Evolutionary conservation across 169 alveolate species (phyloP).

Genomic region (Plasmodium malariae): DNA sequence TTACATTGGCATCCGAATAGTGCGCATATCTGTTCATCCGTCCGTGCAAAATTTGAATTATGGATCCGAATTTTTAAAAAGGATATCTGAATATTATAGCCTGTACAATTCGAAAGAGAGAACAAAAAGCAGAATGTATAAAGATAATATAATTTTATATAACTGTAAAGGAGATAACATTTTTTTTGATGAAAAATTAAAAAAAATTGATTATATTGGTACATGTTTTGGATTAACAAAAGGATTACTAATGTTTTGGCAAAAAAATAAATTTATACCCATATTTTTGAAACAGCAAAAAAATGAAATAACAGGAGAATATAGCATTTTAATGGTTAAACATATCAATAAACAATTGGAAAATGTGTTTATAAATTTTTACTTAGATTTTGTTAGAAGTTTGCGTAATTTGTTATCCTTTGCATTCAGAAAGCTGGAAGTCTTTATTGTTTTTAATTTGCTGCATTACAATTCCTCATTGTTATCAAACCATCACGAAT

Average conservation of each 20-base stretch:
- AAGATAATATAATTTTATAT: constrained; percentile 25
- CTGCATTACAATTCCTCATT: constrained; percentile 10
- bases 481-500: not conserved
- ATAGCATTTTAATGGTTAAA: constrained; percentile 93
- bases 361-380: constrained; percentile 27
- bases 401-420: constrained; percentile 34
- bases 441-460: constrained; percentile 46
- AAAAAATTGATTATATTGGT: constrained; percentile 95
- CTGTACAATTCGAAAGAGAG: constrained; percentile 58
- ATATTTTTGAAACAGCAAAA: constrained; percentile 95
- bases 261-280: constrained; percentile 93
- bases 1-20: constrained; percentile 92
- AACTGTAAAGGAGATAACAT: constrained; percentile 76
- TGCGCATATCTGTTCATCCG: constrained; percentile 99
- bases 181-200: constrained; percentile 67
- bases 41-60: constrained; percentile 97
- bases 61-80: constrained; percentile 95
- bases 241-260: constrained; percentile 95
- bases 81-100: constrained; percentile 45
- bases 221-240: constrained; percentile 98
- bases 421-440: constrained; percentile 33
- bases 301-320: constrained; percentile 98
- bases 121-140: not conserved
- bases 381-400: constrained; percentile 43
- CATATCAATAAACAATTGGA: constrained; percentile 66